Conservation (phyloP, 805 yeast species). For the Metschnikowia shivogae region DNA sequence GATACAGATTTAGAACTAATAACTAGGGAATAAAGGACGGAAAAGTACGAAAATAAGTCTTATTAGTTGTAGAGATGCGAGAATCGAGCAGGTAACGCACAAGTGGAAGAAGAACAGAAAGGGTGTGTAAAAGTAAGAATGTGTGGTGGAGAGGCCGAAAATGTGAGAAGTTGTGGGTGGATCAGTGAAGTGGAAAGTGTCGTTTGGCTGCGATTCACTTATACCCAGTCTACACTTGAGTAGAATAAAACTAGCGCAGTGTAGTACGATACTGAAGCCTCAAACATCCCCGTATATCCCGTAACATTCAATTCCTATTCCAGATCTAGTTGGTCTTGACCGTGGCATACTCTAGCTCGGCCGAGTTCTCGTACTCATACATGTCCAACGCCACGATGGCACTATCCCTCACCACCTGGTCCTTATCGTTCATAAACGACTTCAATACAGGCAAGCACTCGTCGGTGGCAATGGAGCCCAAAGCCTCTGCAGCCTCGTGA, state of each 20-base stretch:
- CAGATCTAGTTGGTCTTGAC: constrained; percentile 8
- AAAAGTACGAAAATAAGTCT: background rate
- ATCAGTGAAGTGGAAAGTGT: too few species aligned
- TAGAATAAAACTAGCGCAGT: background rate
- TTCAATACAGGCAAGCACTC: constrained; percentile 88
- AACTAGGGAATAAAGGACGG: constrained; percentile 42
- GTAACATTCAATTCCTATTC: background rate
- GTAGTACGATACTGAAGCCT: background rate
- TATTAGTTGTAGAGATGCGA: too few species aligned
- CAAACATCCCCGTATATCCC: too few species aligned
- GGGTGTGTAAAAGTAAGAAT: too few species aligned
- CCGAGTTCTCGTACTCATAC: constrained; percentile 92
- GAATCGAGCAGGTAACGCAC: too few species aligned
- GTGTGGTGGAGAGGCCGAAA: too few species aligned
- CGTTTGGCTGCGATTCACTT: too few species aligned
- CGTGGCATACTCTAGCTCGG: constrained; percentile 67
- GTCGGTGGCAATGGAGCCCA: constrained; percentile 94
- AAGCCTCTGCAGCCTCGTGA: constrained; percentile 99
- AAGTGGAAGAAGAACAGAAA: too few species aligned
- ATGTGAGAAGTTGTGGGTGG: too few species aligned
- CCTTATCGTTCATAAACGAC: constrained; percentile 73
- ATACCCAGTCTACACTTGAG: background rate
- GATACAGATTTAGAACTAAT: constrained; percentile 90
- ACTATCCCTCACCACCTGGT: constrained; percentile 89
- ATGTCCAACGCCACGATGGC: constrained; percentile 97